Conservation (phyloP, 768 basidiomycete genomes). For the Lactifluus rugatus region DNA sequence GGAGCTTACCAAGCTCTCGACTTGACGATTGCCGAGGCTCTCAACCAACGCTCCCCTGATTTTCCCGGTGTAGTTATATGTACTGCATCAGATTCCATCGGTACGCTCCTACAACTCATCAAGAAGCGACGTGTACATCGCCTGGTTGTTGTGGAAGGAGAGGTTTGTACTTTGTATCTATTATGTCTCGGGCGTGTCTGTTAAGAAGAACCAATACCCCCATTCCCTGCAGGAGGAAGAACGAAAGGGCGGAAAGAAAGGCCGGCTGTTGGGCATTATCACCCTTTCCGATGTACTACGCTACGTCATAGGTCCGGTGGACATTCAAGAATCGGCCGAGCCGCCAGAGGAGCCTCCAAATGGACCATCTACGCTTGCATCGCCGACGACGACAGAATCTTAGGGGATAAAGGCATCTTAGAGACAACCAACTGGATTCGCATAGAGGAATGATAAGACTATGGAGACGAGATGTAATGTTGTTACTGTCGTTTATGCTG, state of each 20-base stretch:
- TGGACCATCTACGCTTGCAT: background rate
- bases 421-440: background rate
- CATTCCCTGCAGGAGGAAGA: constrained; percentile 56
- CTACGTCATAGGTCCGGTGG: constrained; percentile 54
- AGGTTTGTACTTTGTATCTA: constrained; percentile 42
- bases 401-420: background rate
- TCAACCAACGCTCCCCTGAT: constrained; percentile 85
- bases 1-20: constrained; percentile 96
- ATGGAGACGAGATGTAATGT: background rate
- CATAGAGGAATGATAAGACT: constrained; percentile 8
- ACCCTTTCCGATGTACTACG: constrained; percentile 82
- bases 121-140: constrained; percentile 92
- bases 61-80: constrained; percentile 97
- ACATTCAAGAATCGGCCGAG: constrained; percentile 12
- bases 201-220: no score
- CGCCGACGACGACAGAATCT: background rate
- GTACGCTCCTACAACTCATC: constrained; percentile 82
- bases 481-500: background rate
- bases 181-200: background rate
- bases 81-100: constrained; percentile 84
- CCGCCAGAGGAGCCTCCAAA: constrained; percentile 17
- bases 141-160: constrained; percentile 90
- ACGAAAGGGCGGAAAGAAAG: constrained; percentile 68
- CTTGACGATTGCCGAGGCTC: constrained; percentile 84
- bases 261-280: constrained; percentile 76